A percentile compares a stretch with the other conserved stretches of the same genome.
Evolutionary conservation across 305 asterid genomes (phyloP).

Genomic region (Fraxinus greggii): DNA sequence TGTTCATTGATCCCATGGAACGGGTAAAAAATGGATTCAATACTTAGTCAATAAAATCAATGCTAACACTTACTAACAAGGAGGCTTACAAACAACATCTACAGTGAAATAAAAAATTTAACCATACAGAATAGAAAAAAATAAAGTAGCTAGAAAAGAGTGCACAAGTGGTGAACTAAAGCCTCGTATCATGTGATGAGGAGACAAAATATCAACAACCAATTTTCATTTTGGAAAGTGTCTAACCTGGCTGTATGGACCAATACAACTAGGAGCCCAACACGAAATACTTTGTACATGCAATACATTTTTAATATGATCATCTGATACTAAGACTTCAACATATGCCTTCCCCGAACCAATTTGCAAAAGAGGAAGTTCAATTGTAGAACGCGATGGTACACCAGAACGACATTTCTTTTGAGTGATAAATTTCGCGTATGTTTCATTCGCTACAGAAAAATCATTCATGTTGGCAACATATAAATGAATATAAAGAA

Average conservation of each 20-base stretch:
- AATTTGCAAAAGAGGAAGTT: slow-evolving; percentile 78
- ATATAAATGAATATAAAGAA: slow-evolving; percentile 81
- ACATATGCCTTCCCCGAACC: slow-evolving; percentile 81
- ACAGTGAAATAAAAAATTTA: not conserved
- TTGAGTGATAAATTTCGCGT: slow-evolving; percentile 76
- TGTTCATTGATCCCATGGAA: not conserved
- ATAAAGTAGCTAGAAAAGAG: not conserved
- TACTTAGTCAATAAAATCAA: not conserved
- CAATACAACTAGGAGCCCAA: slow-evolving; percentile 99
- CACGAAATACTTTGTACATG: slow-evolving; percentile 93
- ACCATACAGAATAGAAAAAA: not conserved
- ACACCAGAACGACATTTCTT: slow-evolving; percentile 90
- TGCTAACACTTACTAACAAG: not conserved
- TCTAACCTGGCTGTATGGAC: slow-evolving; percentile 95
- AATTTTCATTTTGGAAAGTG: slow-evolving; percentile 8
- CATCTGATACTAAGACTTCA: slow-evolving; percentile 80
- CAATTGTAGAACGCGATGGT: slow-evolving; percentile 90
- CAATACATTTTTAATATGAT: slow-evolving; percentile 71
- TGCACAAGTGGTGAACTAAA: not conserved
- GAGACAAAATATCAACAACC: slow-evolving; percentile 11
- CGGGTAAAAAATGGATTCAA: not conserved
- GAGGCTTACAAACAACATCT: not conserved
- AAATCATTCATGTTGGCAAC: slow-evolving; percentile 77
- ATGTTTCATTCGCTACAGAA: slow-evolving; percentile 65
- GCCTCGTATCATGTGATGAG: slow-evolving; percentile 4